Conservation (phyloP, 176 grass and related monocot species). For the Urochloa ruziziensis region DNA sequence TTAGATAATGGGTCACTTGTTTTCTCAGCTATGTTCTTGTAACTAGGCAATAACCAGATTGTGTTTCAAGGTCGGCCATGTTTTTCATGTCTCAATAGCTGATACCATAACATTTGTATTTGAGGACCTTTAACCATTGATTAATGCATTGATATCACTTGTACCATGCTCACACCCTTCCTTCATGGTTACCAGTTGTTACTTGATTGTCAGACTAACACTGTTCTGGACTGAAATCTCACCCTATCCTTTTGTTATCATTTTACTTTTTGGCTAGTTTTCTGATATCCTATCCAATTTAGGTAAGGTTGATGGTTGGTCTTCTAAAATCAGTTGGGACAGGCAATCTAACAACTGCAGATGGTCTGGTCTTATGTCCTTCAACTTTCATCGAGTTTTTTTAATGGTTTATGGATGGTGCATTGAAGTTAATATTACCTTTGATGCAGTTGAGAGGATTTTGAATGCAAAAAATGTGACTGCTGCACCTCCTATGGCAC, state of each 20-base stretch:
- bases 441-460: slow-evolving; percentile 78
- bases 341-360: slow-evolving; percentile 53
- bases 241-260: neutral
- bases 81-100: slow-evolving; percentile 9
- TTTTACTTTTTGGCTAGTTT: slow-evolving; percentile 4
- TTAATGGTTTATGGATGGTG: slow-evolving; percentile 17
- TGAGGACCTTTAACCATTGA: neutral
- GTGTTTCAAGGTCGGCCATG: neutral
- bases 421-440: slow-evolving; percentile 28
- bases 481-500: slow-evolving; percentile 87
- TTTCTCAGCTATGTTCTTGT: neutral
- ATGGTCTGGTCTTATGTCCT: slow-evolving; percentile 58
- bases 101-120: neutral
- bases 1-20: neutral
- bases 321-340: slow-evolving; percentile 91
- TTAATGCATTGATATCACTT: neutral
- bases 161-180: neutral
- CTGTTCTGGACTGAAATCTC: neutral
- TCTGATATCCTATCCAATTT: slow-evolving; percentile 33
- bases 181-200: neutral
- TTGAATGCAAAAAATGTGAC: slow-evolving; percentile 68
- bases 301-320: slow-evolving; percentile 96
- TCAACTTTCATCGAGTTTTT: slow-evolving; percentile 3
- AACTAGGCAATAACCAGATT: neutral
- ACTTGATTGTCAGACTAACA: slow-evolving; percentile 20